A percentile compares a stretch with the other conserved stretches of the same genome.
These are phyloP conservation scores for Fusarium sp. DNA, from an alignment of 2,329 filamentous ascomycete genomes.

Conservation along the genomic window DNA sequence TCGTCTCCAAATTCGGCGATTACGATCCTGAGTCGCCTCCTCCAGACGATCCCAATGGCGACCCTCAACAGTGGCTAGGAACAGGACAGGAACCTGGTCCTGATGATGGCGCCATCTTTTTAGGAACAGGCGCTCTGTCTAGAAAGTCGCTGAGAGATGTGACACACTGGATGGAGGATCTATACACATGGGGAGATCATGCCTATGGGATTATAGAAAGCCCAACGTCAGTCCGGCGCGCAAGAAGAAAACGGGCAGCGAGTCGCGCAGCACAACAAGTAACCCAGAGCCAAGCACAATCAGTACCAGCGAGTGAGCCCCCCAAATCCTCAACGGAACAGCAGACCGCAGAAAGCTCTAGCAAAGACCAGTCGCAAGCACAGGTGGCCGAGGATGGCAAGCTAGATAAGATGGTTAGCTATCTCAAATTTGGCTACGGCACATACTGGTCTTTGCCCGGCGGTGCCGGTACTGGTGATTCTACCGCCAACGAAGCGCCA, in stretches of 20 bases:
- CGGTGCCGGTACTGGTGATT: conserved; percentile 24
- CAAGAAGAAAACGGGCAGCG: conserved; percentile 52
- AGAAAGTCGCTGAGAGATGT: conserved; percentile 76
- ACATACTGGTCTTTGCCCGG: conserved; percentile 69
- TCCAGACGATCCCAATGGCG: conserved; percentile 41
- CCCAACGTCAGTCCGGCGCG: conserved; percentile 72
- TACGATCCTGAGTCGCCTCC: conserved; percentile 46
- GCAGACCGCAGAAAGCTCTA: neutral
- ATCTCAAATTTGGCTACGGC: conserved; percentile 74
- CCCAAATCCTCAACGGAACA: conserved; percentile 3
- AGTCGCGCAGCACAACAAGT: conserved; percentile 26
- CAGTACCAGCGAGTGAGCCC: conserved; percentile 4
- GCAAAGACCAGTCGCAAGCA: conserved; percentile 33
- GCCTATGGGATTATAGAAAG: conserved; percentile 88
- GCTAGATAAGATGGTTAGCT: conserved; percentile 69
- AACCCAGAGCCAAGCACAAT: conserved; percentile 1
- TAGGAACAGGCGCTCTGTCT: conserved; percentile 80
- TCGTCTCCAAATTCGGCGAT: conserved; percentile 87
- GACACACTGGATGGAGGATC: conserved; percentile 86
- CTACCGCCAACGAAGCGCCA: conserved; percentile 28
- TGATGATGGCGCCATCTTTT: conserved; percentile 87
- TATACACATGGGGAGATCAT: conserved; percentile 84
- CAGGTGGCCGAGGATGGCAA: conserved; percentile 49
- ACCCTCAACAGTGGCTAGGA: conserved; percentile 73
- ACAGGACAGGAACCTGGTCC: conserved; percentile 72